Evolutionary conservation across 1,139 yeast species (phyloP).

Genomic region (Scheffersomyces illinoinensis): DNA sequence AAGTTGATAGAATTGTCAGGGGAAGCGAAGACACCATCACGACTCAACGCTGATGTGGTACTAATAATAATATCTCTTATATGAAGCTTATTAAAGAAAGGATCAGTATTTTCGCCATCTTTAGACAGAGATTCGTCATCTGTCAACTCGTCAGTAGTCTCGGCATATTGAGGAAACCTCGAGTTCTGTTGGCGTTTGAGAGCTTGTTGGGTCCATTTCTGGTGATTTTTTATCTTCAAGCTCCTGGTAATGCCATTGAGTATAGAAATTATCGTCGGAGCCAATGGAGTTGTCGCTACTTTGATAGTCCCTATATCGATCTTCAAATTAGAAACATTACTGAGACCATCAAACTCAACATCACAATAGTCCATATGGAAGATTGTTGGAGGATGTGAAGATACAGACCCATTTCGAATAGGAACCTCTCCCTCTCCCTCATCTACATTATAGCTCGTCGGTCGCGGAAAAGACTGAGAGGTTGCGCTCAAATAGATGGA

Average conservation of each 20-base stretch:
- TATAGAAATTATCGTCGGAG: conserved; percentile 34
- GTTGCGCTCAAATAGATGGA: conserved; percentile 86
- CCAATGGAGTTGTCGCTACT: conserved; percentile 41
- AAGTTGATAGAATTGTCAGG: conserved; percentile 27
- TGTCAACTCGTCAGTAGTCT: conserved; percentile 18
- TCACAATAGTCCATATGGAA: conserved; percentile 36
- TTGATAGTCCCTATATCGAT: conserved; percentile 47
- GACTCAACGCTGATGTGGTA: conserved; percentile 44
- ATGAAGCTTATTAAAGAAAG: conserved; percentile 33
- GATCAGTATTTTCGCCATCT: conserved; percentile 11
- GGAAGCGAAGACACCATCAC: conserved; percentile 40
- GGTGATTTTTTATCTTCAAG: conserved; percentile 33
- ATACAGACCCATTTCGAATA: background rate
- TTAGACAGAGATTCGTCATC: conserved; percentile 5
- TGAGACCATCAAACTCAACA: conserved; percentile 54
- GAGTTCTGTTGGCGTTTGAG: conserved; percentile 7
- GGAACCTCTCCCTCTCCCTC: conserved; percentile 3
- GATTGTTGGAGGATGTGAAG: conserved; percentile 17
- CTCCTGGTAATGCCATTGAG: conserved; percentile 34
- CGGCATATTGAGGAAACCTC: conserved; percentile 34
- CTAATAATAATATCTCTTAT: conserved; percentile 38
- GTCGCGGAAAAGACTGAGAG: conserved; percentile 39
- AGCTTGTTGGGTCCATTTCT: conserved; percentile 22
- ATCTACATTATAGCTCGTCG: conserved; percentile 2
- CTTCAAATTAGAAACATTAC: conserved; percentile 46